Base-by-base conservation (phyloP, 805 yeast genomes). In the Spathaspora arborariae region DNA sequence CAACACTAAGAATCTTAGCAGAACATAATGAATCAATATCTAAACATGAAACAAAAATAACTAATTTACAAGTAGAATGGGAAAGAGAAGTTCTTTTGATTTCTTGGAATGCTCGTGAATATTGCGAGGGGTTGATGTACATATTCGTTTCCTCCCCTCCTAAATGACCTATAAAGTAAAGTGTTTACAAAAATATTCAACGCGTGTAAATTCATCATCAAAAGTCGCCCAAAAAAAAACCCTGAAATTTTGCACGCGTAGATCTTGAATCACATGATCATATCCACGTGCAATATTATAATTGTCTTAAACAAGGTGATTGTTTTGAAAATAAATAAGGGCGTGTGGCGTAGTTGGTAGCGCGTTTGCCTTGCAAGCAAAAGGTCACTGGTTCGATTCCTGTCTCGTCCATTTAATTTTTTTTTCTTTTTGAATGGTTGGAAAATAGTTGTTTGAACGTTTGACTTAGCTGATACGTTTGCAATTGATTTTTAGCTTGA, bases 1-100 rank as follows among this genome's bases (percentile, higher is more conserved):
- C 69, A 35, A 75, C 64, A 16, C 90, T 75, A 20, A 94, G 69
- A 58, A 90, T 85, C 59, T 82, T 84, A 24, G 96, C 82, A 0
- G 96, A 88, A 69, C 97, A 92, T 13, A 94, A 70, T 36, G 98
- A 89, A 67, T 94, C 99, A 22, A 94, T 84, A 63, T 85, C 88
- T 52, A 92, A 71, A 65, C 97, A 88, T 3, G 98, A 86, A 19
- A 89, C 96, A 61, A 92, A 89, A 8, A 94, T 72, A 20, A 88
- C 89, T 48, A 91, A 67, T 57, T 87, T 86, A 62, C 97, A 94
- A 5, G 96, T 85, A n/a, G 96, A 85, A 63, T 91, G 97, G 11
- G 96, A 84, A 45, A 88, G 67, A 3, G 96, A 84, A n/a, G 86
- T 78, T 46, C 74, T 70, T 55, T 81, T 74, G 50, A 92, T 83